Evolutionary conservation across 164 flowering plant species (phyloP), one percentile per base, ranked within the genome.

Genomic region (Tetrastigma voinierianum): DNA sequence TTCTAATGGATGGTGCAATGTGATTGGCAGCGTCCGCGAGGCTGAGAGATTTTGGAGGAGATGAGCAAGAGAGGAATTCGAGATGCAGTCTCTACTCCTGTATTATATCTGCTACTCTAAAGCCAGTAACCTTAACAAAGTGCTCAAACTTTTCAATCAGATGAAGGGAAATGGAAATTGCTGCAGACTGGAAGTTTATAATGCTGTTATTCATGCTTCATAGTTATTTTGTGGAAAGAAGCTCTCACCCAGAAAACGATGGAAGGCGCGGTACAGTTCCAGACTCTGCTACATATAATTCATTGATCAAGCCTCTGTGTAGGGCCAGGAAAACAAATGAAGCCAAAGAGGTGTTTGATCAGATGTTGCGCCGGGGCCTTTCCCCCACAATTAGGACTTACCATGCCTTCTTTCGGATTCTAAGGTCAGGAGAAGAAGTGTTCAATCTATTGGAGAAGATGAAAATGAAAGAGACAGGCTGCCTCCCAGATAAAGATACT

Each of bases 1-100:
- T 94, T 2, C 84, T 17, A 86, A 89, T 65, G 97, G 97, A 15
- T 90, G 98, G 98, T 87, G 95, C 67, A 91, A 88, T 67, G 70
- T 80, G 45, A 62, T 89, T 32, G 87, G 72, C 17, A 82, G 80
- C 66, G 67, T 82, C 5, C 80, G 84, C 14, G 84, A 89, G 68
- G 94, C 83, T 2, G 86, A 81, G 67, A 82, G 97, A 67, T 75
- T 89, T 60, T 90, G 96, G 95, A 78, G 48, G 86, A 84, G 73
- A 92, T 95, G 97, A 72, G 71, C 21, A 77, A 65, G 73, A 76
- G 83, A 62, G 85, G 88, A 52, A 68, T 87, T 44, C 32, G 75
- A 19, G 98, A 92, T 79, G 93, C 78, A 47, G 72, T 85, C 59
- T 90, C 97, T 94, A 81, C 68, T 70, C 87, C 9, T 78, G 87